Percentiles rank a stretch among this genome's conserved stretches.
phyloP scores from a whole-genome alignment of 345 rosid genomes.

The Aquilaria yunnanensis region DNA sequence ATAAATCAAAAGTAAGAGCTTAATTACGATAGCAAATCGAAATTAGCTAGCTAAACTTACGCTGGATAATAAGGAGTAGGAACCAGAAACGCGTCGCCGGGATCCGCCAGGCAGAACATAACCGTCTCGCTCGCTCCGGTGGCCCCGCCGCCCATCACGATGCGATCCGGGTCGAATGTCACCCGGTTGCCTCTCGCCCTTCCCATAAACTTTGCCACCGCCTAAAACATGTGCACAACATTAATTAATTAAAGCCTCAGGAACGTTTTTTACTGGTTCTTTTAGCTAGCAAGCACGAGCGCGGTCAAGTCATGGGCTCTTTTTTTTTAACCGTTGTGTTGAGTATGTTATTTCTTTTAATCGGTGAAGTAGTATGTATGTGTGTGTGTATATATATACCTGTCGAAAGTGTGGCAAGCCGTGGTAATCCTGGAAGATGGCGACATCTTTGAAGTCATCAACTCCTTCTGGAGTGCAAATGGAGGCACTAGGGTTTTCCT shows the following conservation, averaged over 20 bases:
- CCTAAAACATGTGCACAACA: conserved; percentile 24
- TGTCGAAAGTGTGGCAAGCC: conserved; percentile 65
- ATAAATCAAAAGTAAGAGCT: too few species aligned
- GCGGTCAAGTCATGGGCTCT: too few species aligned
- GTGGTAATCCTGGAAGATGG: conserved; percentile 82
- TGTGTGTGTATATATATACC: conserved; percentile 22
- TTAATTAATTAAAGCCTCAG: neutral
- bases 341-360: too few species aligned
- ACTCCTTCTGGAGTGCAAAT: conserved; percentile 67
- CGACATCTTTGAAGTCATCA: conserved; percentile 48
- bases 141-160: conserved; percentile 88
- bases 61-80: conserved; percentile 83
- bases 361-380: too few species aligned
- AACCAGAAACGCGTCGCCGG: conserved; percentile 73
- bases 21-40: too few species aligned
- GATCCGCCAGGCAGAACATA: conserved; percentile 87
- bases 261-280: neutral
- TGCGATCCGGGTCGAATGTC: conserved; percentile 54
- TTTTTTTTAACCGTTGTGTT: too few species aligned
- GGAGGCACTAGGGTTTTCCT: conserved; percentile 59
- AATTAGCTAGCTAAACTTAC: conserved; percentile 28
- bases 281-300: too few species aligned
- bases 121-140: conserved; percentile 80
- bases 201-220: conserved; percentile 76
- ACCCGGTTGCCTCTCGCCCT: conserved; percentile 53